These are phyloP conservation scores for Umbelopsis sp. DNA, from an alignment of 192 early-diverging fungal genomes.

Conservation along the genomic window DNA sequence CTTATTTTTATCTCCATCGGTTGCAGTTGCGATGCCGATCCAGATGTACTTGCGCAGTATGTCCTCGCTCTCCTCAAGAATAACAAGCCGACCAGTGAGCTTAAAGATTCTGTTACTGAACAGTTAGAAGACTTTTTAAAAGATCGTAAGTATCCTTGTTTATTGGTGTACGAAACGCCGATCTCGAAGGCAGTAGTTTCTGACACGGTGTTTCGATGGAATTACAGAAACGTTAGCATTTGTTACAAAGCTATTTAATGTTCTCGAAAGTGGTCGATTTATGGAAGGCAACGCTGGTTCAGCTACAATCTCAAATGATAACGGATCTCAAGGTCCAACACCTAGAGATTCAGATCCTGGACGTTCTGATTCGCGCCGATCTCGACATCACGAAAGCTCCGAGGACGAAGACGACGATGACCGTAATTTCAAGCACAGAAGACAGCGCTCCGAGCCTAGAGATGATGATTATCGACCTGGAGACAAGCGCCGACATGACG, in stretches of 20 bases:
- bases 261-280: background rate
- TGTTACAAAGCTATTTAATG: conserved; percentile 60
- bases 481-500: conserved; percentile 28
- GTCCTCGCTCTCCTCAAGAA: conserved; percentile 77
- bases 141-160: conserved; percentile 51
- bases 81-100: conserved; percentile 56
- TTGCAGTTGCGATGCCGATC: conserved; percentile 66
- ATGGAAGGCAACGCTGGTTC: background rate
- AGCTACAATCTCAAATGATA: background rate
- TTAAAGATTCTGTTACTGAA: conserved; percentile 56
- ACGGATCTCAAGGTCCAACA: background rate
- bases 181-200: background rate
- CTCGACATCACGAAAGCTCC: conserved; percentile 43
- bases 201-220: background rate
- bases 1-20: background rate
- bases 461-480: conserved; percentile 34
- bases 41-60: conserved; percentile 77
- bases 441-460: conserved; percentile 43
- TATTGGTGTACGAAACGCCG: background rate
- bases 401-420: conserved; percentile 70
- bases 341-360: background rate
- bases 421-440: conserved; percentile 70
- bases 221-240: conserved; percentile 68
- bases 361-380: conserved; percentile 1
- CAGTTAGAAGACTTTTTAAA: conserved; percentile 81